A percentile compares a stretch with the other conserved stretches of the same genome.
These are phyloP conservation scores for Phellopilus nigrolimitatus DNA, from an alignment of 1,284 basidiomycete species.

Conservation along the genomic window DNA sequence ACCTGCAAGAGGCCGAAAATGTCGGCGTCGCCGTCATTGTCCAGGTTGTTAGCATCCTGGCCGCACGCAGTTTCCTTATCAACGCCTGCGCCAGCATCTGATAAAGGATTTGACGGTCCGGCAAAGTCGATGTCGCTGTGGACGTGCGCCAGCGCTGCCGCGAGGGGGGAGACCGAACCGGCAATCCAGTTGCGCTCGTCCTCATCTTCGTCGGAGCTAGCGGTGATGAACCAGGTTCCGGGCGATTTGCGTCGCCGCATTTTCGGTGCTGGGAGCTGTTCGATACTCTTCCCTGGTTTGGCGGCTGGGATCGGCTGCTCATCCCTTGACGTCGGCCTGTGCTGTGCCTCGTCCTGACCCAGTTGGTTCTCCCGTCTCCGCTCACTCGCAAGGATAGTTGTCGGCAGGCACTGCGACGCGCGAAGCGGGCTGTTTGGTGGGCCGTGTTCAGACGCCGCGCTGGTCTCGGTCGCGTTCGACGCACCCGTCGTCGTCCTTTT, in stretches of 20 bases:
- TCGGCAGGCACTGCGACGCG: too few species aligned
- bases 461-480: not conserved
- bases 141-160: constrained; percentile 9
- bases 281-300: too few species aligned
- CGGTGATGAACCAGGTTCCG: not conserved
- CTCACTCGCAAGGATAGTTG: too few species aligned
- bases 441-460: constrained; percentile 5
- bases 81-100: too few species aligned
- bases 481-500: constrained; percentile 4
- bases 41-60: not conserved
- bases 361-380: too few species aligned
- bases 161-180: not conserved
- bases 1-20: not conserved
- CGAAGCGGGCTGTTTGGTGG: constrained; percentile 5
- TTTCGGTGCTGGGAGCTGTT: too few species aligned
- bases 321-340: too few species aligned
- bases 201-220: not conserved
- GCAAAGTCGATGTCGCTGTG: constrained; percentile 5
- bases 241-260: not conserved
- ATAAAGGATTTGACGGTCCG: too few species aligned
- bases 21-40: too few species aligned
- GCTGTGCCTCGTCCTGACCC: too few species aligned
- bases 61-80: not conserved
- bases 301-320: too few species aligned
- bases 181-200: not conserved